Base-by-base conservation (phyloP, 257 asterid genomes). In the Gentiana straminea region DNA sequence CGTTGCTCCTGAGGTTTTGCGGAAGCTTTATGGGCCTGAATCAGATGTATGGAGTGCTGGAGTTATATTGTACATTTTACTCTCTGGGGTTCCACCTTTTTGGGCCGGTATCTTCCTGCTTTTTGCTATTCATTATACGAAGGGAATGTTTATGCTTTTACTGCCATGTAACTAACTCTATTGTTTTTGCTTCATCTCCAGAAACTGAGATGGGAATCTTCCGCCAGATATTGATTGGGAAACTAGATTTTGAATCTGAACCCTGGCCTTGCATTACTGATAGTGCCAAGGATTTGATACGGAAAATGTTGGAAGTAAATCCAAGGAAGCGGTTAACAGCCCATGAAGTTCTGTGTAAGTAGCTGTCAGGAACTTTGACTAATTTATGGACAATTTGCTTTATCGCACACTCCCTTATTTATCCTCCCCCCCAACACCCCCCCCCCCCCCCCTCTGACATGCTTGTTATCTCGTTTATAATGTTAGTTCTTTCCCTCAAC, bases 21-120 rank as follows among this genome's bases (percentile, higher is more conserved):
- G 86, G 68, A 89, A 85, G 86, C 84, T 79, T 68, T 89, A 89
- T 74, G 97, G 97, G 66, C 95, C 79, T 37, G 97, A 88, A 72
- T 77, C 97, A 44, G 97, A 88, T 63, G 97, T 88, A 7, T 88
- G 97, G 97, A 88, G 97, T 73, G 97, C 95, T 4, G 97, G 97
- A 55, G 97, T 89, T 62, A 89, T 89, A 61, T 71, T 89, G 63
- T 89, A 89, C 77, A 89, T 89, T 72, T 78, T 89, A 79, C 95
- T 89, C 59, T 82, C 95, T 66, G 97, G 97, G 3, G 89, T 89
- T 60, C 97, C 97, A 32, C 97, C 95, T 61, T 89, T 79, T 70
- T 89, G 97, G 95, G 95, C 94, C 51, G 97, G 95, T 89, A 71
- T 9, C n/a, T 53, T 4, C 51, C 36, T 43, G 24, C 24, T 24